Conservation (phyloP, 192 early-diverging fungal genomes). For the Coemansia sp. region DNA sequence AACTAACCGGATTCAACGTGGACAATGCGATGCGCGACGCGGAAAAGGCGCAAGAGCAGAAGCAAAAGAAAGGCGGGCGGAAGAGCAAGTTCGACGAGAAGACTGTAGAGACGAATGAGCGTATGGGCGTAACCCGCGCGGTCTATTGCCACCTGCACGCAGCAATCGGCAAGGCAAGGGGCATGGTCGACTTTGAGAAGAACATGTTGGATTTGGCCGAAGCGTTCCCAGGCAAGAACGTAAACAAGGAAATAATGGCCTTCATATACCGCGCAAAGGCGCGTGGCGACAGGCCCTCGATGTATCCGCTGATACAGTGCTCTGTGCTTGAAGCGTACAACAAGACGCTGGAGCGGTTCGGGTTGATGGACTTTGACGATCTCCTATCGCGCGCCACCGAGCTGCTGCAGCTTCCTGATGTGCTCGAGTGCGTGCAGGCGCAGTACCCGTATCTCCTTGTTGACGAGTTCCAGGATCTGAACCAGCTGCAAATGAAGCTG, state of each 20-base stretch:
- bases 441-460: slow-evolving; percentile 46
- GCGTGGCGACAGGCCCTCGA: slow-evolving; percentile 26
- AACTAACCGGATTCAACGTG: slow-evolving; percentile 9
- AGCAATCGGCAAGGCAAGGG: slow-evolving; percentile 1
- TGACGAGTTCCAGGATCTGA: slow-evolving; percentile 57
- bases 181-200: slow-evolving; percentile 11
- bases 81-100: slow-evolving; percentile 15
- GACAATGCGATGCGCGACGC: background rate
- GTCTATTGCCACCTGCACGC: slow-evolving; percentile 32
- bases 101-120: slow-evolving; percentile 13
- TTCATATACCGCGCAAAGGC: slow-evolving; percentile 48
- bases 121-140: slow-evolving; percentile 12
- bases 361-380: slow-evolving; percentile 55
- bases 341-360: slow-evolving; percentile 26
- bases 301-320: slow-evolving; percentile 22
- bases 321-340: slow-evolving; percentile 50
- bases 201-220: slow-evolving; percentile 5
- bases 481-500: slow-evolving; percentile 49
- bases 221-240: slow-evolving; percentile 21
- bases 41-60: background rate
- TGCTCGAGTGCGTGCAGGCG: slow-evolving; percentile 19
- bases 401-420: slow-evolving; percentile 15
- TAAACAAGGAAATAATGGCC: slow-evolving; percentile 1
- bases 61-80: background rate
- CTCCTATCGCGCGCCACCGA: slow-evolving; percentile 28